phyloP scores from a whole-genome alignment of 257 asterid genomes.

The Plantago ovata region DNA sequence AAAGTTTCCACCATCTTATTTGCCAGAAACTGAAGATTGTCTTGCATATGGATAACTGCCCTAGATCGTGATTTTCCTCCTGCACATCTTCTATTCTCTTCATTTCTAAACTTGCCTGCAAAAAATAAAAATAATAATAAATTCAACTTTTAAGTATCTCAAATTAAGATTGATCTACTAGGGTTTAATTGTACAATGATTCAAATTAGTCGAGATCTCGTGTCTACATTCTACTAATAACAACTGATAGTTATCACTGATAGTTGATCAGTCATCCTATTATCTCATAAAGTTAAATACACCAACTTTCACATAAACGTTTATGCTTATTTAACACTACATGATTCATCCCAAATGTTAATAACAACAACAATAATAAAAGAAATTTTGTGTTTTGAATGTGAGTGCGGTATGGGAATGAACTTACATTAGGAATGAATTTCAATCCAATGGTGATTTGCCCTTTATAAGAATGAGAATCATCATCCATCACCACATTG shows the following conservation, averaged over 20 bases:
- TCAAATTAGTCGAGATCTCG: no score
- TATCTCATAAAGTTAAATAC: no score
- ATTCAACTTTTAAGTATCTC: background rate
- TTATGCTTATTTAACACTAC: no score
- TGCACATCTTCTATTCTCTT: slow-evolving; percentile 19
- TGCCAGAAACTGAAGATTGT: slow-evolving; percentile 34
- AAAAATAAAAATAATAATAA: no score
- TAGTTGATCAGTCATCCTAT: no score
- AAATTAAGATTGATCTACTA: no score
- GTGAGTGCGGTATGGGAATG: background rate
- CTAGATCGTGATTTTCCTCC: slow-evolving; percentile 21
- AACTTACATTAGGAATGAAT: slow-evolving; percentile 42
- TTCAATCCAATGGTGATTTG: slow-evolving; percentile 58
- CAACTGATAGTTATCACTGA: no score
- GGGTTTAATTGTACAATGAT: no score
- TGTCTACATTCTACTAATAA: no score
- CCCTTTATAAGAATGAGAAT: slow-evolving; percentile 59
- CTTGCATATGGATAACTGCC: slow-evolving; percentile 34
- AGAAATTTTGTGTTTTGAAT: background rate
- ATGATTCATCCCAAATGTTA: no score
- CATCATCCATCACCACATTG: slow-evolving; percentile 70
- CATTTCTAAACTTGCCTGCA: slow-evolving; percentile 25
- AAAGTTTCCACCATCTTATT: slow-evolving; percentile 43
- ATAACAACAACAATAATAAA: no score
- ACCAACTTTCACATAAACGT: no score